phyloP scores from a whole-genome alignment of 2,329 filamentous ascomycete genomes.

The Neonectria magnoliae region DNA sequence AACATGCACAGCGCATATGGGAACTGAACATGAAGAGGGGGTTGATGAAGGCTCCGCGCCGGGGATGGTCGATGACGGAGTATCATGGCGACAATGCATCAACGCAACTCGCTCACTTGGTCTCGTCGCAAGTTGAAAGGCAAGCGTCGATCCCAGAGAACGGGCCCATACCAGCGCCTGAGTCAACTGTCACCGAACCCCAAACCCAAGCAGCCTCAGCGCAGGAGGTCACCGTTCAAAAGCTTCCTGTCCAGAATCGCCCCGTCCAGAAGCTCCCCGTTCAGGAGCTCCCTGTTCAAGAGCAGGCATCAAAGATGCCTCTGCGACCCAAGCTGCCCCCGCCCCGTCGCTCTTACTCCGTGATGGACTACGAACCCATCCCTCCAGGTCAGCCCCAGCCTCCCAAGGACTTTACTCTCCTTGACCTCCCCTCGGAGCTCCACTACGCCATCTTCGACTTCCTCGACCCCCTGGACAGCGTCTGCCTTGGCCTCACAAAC shows the following conservation, averaged over 20 bases:
- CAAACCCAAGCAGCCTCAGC: conserved; percentile 25
- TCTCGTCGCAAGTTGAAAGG: conserved; percentile 38
- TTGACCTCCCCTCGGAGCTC: conserved; percentile 67
- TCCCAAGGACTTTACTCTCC: conserved; percentile 57
- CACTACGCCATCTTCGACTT: conserved; percentile 70
- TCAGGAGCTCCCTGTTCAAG: conserved; percentile 16
- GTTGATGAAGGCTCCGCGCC: conserved; percentile 52
- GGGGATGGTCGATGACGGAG: conserved; percentile 60
- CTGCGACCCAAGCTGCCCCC: conserved; percentile 52
- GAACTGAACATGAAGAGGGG: conserved; percentile 51
- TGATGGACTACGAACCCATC: conserved; percentile 66
- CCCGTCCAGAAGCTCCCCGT: background rate
- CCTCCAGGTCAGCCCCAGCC: conserved; percentile 58
- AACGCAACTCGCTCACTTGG: conserved; percentile 33
- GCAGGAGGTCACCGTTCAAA: conserved; percentile 7
- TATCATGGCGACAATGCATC: conserved; percentile 49
- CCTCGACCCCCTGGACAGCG: conserved; percentile 72
- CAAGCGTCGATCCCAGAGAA: conserved; percentile 51
- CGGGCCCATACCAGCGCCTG: conserved; percentile 28
- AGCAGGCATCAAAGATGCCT: conserved; percentile 39
- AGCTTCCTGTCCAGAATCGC: background rate
- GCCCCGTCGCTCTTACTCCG: conserved; percentile 67
- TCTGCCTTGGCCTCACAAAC: conserved; percentile 69
- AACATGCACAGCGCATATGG: conserved; percentile 51
- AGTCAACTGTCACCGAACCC: conserved; percentile 18